These are phyloP conservation scores for Candida oleophila DNA, from an alignment of 805 yeast genomes.

Conservation along the genomic window DNA sequence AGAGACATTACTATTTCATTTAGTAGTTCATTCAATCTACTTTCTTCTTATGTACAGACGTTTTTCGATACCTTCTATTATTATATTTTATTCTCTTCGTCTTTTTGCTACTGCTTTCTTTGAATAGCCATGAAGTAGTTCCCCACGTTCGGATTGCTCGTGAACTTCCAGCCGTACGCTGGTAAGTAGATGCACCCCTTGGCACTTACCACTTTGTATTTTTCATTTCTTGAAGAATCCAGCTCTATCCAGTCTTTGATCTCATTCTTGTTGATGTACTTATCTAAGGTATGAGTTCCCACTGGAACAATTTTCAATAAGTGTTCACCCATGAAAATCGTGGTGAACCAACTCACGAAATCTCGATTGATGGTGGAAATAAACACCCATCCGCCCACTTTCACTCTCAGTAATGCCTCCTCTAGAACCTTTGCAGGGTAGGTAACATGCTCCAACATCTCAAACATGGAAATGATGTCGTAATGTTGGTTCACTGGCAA, in stretches of 20 bases:
- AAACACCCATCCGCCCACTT: constrained; percentile 81
- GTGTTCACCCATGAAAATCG: constrained; percentile 87
- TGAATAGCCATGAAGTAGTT: constrained; percentile 89
- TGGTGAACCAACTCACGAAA: constrained; percentile 82
- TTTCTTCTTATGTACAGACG: not conserved
- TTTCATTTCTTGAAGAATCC: constrained; percentile 22
- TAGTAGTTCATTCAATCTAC: not conserved
- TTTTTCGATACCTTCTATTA: no score
- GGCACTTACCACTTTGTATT: constrained; percentile 59
- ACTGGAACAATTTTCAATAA: constrained; percentile 78
- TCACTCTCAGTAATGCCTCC: constrained; percentile 66
- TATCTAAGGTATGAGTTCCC: constrained; percentile 87
- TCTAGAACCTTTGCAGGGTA: constrained; percentile 71
- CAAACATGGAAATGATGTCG: constrained; percentile 88
- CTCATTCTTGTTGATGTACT: constrained; percentile 79
- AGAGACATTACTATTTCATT: not conserved
- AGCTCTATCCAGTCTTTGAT: constrained; percentile 62
- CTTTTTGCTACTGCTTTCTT: constrained; percentile 27
- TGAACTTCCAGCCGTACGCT: constrained; percentile 79
- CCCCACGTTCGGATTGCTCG: constrained; percentile 60
- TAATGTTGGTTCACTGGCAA: constrained; percentile 45
- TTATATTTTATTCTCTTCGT: not conserved
- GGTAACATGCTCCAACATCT: constrained; percentile 92
- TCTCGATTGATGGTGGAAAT: constrained; percentile 92
- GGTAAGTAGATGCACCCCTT: constrained; percentile 87